Evolutionary conservation across 257 asterid species (phyloP), one percentile per base, ranked within the genome.

Genomic region (Solanum chiquidenum): DNA sequence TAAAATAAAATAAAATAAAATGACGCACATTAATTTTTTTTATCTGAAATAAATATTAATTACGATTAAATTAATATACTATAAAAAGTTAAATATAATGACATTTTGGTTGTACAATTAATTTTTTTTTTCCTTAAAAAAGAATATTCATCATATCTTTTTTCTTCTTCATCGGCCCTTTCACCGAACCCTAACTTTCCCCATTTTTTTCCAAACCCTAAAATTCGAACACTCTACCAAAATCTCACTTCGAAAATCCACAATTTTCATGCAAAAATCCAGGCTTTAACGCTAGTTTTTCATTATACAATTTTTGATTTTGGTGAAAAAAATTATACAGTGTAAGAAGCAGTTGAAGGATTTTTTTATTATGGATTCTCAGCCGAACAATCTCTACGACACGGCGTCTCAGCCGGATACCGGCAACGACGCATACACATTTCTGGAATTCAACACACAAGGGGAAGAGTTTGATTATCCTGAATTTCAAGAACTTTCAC

Each of bases 341-440:
- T 71, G 77, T 71, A 71, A 6, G 35, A 68, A 71, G 25, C 77
- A 71, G 42, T 71, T 31, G 77, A 71, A 31, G 18, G 76, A 14
- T 7, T 71, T 71, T 69, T 31, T 31, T 71, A 33, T 6, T 13
- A 38, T 75, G 55, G 25, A 75, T 75, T 37, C 55, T 38, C 83
- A 75, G 27, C 33, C 92, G 86, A 95, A 87, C 91, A 93, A 93
- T 93, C 92, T 97, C 10, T 97, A 92, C 87, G 99, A 96, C 21
- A 96, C 99, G 88, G 95, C 99, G 89, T 97, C 99, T 83, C 99
- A 97, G 95, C 99, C 99, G 75, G 99, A 97, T 91, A 94, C 96
- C 25, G 96, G 98, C 2, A 74, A 90, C 93, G 98, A 96, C 83
- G 99, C 98, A 14, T 97, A 95, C 91, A 95, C 98, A 3, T 97